Base-by-base conservation (phyloP, 129 eudicot species). In the Rutidosis leptorrhynchoides region DNA sequence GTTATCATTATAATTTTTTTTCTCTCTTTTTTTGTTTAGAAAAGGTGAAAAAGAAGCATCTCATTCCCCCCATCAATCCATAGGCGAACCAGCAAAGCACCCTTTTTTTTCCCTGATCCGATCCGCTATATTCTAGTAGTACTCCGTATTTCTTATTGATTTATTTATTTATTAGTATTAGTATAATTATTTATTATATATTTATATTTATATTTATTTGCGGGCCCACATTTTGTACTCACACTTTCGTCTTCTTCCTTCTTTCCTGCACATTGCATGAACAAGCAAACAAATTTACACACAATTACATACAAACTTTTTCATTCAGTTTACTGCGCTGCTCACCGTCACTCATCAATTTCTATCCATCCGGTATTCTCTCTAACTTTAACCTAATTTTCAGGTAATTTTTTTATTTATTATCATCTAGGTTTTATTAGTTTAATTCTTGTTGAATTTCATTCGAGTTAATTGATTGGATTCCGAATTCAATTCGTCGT, bases 51-150 rank as follows among this genome's bases (percentile, higher is more conserved):
- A 1, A 16, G 14, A 67, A 67, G 72, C 16, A 22, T 67, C 32
- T 49, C 19, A 19, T 66, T 29, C 71, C 46, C 46, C 12, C 7
- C 46, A 12, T 40, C n/a, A 4, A 40, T 40, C 46, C 46, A 40
- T 40, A 40, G 24, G 37, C 19, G 54, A 56, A 24, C 27, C 35
- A 57, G 42, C 54, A 62, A 62, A 64, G 71, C 70, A 35, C 10
- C 77, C 64, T 7, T 40, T 29, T 63, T 73, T 73, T 22, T 71
- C 7, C 64, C 77, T 37, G 77, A 73, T 73, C 77, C 77, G 71
- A 73, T 73, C 77, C 64, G 22, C 53, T 35, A 33, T 15, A 43
- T 11, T 30, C 51, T n/a, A n/a, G n/a, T n/a, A n/a, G n/a, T n/a
- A n/a, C n/a, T n/a, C n/a, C n/a, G n/a, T n/a, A n/a, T n/a, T n/a